Evolutionary conservation across 768 basidiomycete genomes (phyloP).

Genomic region (Pleurotus tuoliensis): DNA sequence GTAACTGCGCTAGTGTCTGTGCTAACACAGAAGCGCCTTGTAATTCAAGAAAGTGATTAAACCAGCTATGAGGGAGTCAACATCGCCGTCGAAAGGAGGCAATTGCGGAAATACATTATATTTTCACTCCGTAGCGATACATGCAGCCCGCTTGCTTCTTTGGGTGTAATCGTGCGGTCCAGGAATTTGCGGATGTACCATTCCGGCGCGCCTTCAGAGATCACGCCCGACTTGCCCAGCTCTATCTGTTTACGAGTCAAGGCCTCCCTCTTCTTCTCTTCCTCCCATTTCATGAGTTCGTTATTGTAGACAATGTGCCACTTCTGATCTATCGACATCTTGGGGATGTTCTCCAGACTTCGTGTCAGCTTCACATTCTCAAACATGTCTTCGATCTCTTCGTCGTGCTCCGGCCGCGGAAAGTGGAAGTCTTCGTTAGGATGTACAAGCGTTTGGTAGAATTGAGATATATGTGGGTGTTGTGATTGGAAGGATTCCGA

Average conservation of each 20-base stretch:
- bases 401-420: constrained; percentile 70
- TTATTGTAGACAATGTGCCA: constrained; percentile 88
- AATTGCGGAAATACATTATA: constrained; percentile 51
- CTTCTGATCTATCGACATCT: constrained; percentile 76
- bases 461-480: constrained; percentile 18
- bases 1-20: constrained; percentile 69
- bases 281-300: constrained; percentile 75
- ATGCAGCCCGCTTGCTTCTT: constrained; percentile 72
- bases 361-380: constrained; percentile 71
- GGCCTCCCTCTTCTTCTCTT: constrained; percentile 62
- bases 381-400: constrained; percentile 79
- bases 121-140: constrained; percentile 81
- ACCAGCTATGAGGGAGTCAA: constrained; percentile 57
- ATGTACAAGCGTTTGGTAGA: neutral
- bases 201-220: constrained; percentile 74
- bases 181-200: constrained; percentile 93
- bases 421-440: constrained; percentile 57
- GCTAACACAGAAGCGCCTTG: constrained; percentile 86
- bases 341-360: constrained; percentile 55
- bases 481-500: constrained; percentile 51
- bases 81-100: constrained; percentile 1
- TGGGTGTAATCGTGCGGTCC: constrained; percentile 77
- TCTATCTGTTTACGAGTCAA: constrained; percentile 59
- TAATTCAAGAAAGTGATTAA: constrained; percentile 66
- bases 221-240: constrained; percentile 46